Evolutionary conservation across 495 filamentous ascomycete genomes (phyloP), one percentile per base, ranked within the genome.

Genomic region (Apodospora peruviana): DNA sequence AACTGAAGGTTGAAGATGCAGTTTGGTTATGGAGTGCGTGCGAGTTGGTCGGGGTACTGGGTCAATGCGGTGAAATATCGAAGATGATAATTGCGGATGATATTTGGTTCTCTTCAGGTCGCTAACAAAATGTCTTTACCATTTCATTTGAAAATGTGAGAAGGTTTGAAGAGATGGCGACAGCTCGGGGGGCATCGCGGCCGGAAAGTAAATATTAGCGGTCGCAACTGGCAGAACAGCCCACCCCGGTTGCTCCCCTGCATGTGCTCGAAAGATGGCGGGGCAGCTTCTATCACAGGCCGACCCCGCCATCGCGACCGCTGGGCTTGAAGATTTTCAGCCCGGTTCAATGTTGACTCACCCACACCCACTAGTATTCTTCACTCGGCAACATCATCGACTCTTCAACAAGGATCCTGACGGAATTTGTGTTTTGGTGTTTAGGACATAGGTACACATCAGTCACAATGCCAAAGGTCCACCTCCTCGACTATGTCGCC

Each of bases 401-500:
- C 17, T 18, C 16, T 18, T 41, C 20, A 5, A 38, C 39, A 41
- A 41, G 5, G 14, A 32, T 14, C 27, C 27, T 14, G 14, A 32
- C 7, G 7, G 7, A 32, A 7, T 32, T 32, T 32, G 27, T 14
- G 27, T 14, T 14, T n/a, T n/a, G n/a, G 11, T 25, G 18, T 25
- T 3, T 4, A 24, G 8, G 18, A 24, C 14, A 9, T 25, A 25
- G 19, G 8, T 1, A 27, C 1, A 23, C 4, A 29, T n/a, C n/a
- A 48, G 20, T 25, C 48, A 73, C 52, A 41, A 96, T 96, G 90
- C 85, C 90, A 29, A 91, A 79, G 14, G 93, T 96, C 46, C 85
- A 98, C 73, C 75, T 98, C 42, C 81, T 98, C 29, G 91, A 97
- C 56, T 79, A 78, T 46, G 76, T 80, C 49, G 76, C 73, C 40